phyloP scores from a whole-genome alignment of 2,329 filamentous ascomycete species.

The Didymella pinodella region DNA sequence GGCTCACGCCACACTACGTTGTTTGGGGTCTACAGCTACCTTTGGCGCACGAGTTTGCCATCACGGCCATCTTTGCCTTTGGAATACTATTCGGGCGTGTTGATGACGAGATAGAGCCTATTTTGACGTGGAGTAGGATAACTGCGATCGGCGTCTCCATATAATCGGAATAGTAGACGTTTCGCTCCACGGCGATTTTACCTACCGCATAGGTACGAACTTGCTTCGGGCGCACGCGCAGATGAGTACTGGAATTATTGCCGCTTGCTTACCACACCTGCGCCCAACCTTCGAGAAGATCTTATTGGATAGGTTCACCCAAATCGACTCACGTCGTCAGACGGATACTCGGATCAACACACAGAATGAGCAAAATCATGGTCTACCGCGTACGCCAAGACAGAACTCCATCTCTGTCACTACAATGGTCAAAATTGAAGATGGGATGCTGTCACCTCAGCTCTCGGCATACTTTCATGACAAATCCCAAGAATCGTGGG shows the following conservation, averaged over 20 bases:
- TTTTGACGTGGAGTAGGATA: background rate
- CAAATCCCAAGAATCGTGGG: constrained; percentile 20
- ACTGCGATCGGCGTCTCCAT: constrained; percentile 10
- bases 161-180: background rate
- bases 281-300: constrained; percentile 37
- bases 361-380: background rate
- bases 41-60: constrained; percentile 34
- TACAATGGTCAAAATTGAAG: constrained; percentile 30
- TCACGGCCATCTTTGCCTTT: constrained; percentile 37
- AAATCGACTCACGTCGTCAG: constrained; percentile 25
- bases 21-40: constrained; percentile 37
- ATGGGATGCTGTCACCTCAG: constrained; percentile 1
- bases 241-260: constrained; percentile 36
- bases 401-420: constrained; percentile 29
- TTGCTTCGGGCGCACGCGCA: constrained; percentile 34
- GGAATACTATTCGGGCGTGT: constrained; percentile 29
- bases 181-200: constrained; percentile 21
- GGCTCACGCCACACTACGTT: constrained; percentile 36
- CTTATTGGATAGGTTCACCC: background rate
- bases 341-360: background rate
- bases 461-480: constrained; percentile 20
- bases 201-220: constrained; percentile 25
- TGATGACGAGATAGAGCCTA: no score
- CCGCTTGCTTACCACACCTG: constrained; percentile 36
- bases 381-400: background rate